phyloP scores from a whole-genome alignment of 345 rosid genomes.

The Trapa incisa region DNA sequence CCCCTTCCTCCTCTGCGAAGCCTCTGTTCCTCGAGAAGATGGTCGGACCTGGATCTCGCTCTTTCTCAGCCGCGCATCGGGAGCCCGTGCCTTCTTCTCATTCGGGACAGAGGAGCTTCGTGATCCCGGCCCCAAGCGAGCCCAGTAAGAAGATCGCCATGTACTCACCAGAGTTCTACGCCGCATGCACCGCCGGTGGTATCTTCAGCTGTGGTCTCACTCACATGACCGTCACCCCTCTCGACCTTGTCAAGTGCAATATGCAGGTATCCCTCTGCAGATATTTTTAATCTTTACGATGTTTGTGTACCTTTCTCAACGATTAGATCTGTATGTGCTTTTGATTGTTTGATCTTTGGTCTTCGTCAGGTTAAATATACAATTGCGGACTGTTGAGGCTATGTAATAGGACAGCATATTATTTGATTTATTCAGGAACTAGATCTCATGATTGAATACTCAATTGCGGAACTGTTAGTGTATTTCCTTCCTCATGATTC shows the following conservation, averaged over 20 bases:
- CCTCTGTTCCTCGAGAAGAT: conserved; percentile 18
- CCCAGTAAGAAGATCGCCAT: conserved; percentile 43
- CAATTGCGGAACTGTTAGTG: background rate
- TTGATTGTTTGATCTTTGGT: background rate
- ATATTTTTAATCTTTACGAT: background rate
- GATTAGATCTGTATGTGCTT: background rate
- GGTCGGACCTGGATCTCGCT: conserved; percentile 11
- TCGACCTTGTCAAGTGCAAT: conserved; percentile 93
- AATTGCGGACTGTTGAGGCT: background rate
- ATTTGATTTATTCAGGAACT: background rate
- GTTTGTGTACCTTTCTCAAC: background rate
- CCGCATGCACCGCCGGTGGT: conserved; percentile 75
- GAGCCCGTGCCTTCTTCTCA: conserved; percentile 6
- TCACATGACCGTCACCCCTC: conserved; percentile 81
- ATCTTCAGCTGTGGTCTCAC: conserved; percentile 68
- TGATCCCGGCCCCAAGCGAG: conserved; percentile 57
- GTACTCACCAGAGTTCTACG: conserved; percentile 70
- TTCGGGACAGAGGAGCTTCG: conserved; percentile 11
- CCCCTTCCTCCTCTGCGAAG: conserved; percentile 21
- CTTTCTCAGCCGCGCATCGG: conserved; percentile 7
- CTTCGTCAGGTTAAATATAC: too few species aligned
- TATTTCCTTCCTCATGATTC: background rate
- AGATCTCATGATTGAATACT: background rate
- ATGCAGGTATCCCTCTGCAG: conserved; percentile 59
- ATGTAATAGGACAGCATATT: background rate